Evolutionary conservation across 2,329 filamentous ascomycete genomes (phyloP), one percentile per base, ranked within the genome.

Genomic region (Arthrobotrys sphaeroides): DNA sequence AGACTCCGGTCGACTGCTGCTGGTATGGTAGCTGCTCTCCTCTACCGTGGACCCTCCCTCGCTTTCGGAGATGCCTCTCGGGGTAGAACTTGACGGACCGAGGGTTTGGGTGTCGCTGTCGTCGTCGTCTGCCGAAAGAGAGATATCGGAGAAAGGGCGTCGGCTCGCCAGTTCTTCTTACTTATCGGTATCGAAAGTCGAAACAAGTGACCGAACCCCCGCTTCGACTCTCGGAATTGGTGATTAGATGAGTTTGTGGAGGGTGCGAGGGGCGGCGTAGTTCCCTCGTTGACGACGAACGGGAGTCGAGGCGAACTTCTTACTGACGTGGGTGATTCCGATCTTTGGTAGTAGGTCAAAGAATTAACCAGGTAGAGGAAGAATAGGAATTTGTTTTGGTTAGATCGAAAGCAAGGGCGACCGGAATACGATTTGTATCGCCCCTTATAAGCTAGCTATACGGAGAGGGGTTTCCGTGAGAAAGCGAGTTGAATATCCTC

Each of bases 101-200:
- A 74, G 61, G 45, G 69, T 74, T 24, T 67, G 61, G 36, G 69
- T 74, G 33, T 74, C 69, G 45, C 69, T 74, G 28, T 43, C 40
- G 57, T 74, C 69, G 66, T 74, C 69, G 61, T 74, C 69, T 67
- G 69, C 69, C 61, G 69, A 74, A 68, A 74, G 53, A 59, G 69
- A 74, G 57, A 74, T 59, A 16, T 67, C 69, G 59, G 69, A 74
- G 69, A 74, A 74, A 74, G 69, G 69, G 62, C 69, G 69, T 74
- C 69, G 69, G 69, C 69, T 74, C 62, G 69, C 69, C 69, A 74
- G 69, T 53, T 74, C 66, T 61, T 60, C 53, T 61, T 59, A 36
- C 28, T 67, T 53, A 55, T 49, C n/a, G 26, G 40, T 22, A 24
- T 16, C 18, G 61, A 61, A 57, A 74, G 69, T 74, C 69, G 61